phyloP scores from a whole-genome alignment of 192 early-diverging fungal genomes.

The Globomyces pollinis-pini region DNA sequence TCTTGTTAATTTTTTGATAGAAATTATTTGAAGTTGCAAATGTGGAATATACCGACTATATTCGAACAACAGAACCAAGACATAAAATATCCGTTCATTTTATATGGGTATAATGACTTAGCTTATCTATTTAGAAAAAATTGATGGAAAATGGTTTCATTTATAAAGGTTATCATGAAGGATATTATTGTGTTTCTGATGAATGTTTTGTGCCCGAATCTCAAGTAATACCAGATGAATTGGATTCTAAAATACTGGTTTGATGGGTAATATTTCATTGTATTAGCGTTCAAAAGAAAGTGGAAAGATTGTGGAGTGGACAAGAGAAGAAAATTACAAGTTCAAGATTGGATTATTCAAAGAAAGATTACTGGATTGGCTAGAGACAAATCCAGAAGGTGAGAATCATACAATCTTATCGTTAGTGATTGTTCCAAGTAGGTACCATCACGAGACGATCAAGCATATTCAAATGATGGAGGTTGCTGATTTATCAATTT shows the following conservation, averaged over 20 bases:
- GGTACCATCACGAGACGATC: not conserved
- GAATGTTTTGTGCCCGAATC: conserved; percentile 61
- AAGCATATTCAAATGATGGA: no score
- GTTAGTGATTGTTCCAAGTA: not conserved
- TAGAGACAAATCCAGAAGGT: conserved; percentile 57
- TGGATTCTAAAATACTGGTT: no score
- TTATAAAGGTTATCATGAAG: conserved; percentile 84
- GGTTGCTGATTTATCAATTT: conserved; percentile 76
- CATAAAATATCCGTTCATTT: conserved; percentile 68
- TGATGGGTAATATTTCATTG: no score
- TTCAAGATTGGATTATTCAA: conserved; percentile 56
- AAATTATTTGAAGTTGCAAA: conserved; percentile 69
- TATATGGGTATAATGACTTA: conserved; percentile 37
- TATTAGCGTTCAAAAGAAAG: conserved; percentile 75
- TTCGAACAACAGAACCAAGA: conserved; percentile 74
- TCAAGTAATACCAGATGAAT: no score
- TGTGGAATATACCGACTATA: conserved; percentile 70
- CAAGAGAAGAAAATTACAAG: conserved; percentile 88
- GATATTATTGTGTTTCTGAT: conserved; percentile 95
- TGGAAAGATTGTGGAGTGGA: conserved; percentile 82
- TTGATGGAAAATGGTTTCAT: no score
- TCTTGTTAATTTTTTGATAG: no score
- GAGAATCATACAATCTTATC: not conserved
- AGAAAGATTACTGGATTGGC: no score
- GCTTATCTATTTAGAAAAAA: no score